Evolutionary conservation across 179 eudicot genomes (phyloP).

Genomic region (Beta macrorhiza): DNA sequence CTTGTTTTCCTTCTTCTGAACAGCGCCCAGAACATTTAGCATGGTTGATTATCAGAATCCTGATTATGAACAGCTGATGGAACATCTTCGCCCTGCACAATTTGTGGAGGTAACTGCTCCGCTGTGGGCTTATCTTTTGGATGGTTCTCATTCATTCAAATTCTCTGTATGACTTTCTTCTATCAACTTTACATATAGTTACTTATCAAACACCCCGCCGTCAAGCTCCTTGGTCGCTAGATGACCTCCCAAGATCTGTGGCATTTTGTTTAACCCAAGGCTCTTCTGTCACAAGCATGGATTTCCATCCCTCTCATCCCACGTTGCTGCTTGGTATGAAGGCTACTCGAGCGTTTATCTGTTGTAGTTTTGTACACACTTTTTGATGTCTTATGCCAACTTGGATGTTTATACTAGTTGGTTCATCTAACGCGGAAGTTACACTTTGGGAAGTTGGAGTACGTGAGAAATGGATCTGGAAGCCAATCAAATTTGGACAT

Average conservation of each 20-base stretch:
- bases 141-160: background rate
- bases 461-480: slow-evolving; percentile 67
- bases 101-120: slow-evolving; percentile 64
- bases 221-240: slow-evolving; percentile 61
- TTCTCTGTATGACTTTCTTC: background rate
- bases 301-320: slow-evolving; percentile 75
- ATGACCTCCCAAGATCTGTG: slow-evolving; percentile 75
- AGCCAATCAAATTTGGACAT: slow-evolving; percentile 77
- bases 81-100: slow-evolving; percentile 77
- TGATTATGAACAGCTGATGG: slow-evolving; percentile 85
- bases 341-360: background rate
- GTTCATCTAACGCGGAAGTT: slow-evolving; percentile 69
- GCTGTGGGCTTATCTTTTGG: background rate
- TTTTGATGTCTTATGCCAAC: slow-evolving; percentile 18
- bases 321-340: slow-evolving; percentile 69
- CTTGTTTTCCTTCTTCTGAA: slow-evolving; percentile 1
- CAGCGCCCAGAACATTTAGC: slow-evolving; percentile 65
- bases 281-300: slow-evolving; percentile 73
- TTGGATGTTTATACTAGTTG: slow-evolving; percentile 47
- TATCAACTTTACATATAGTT: slow-evolving; percentile 36
- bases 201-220: slow-evolving; percentile 66
- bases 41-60: slow-evolving; percentile 71
- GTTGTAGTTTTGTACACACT: background rate
- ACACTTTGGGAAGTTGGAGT: slow-evolving; percentile 73
- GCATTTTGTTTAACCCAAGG: slow-evolving; percentile 62